These are phyloP conservation scores for Gautieria morchelliformis DNA, from an alignment of 768 basidiomycete genomes.

Conservation along the genomic window DNA sequence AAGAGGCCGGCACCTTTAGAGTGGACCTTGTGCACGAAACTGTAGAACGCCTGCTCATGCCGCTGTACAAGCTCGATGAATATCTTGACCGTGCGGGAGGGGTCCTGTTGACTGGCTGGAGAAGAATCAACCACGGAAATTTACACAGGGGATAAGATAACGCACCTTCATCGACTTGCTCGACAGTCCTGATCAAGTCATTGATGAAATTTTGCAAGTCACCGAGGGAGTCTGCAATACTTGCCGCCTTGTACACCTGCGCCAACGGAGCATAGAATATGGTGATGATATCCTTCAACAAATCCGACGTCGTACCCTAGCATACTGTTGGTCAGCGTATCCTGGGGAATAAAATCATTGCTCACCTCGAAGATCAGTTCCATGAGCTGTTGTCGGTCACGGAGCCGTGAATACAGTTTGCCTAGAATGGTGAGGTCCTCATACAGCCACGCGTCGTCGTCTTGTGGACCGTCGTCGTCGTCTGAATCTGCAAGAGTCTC, in stretches of 20 bases:
- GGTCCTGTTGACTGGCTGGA: constrained; percentile 74
- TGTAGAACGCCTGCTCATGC: constrained; percentile 93
- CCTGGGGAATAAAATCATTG: neutral
- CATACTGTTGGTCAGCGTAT: neutral
- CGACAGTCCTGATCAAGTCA: constrained; percentile 91
- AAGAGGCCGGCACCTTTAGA: constrained; percentile 93
- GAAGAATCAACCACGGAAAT: neutral
- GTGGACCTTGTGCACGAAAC: constrained; percentile 97
- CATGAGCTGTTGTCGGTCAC: constrained; percentile 88
- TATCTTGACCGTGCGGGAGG: constrained; percentile 76
- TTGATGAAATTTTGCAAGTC: constrained; percentile 93
- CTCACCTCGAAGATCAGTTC: constrained; percentile 89
- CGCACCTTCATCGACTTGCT: constrained; percentile 82
- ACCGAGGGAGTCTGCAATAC: constrained; percentile 85
- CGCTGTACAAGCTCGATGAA: constrained; percentile 91
- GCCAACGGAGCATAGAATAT: constrained; percentile 97
- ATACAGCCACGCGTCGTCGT: constrained; percentile 94
- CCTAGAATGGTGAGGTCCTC: constrained; percentile 82
- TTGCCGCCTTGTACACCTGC: constrained; percentile 95
- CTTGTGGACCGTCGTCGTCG: constrained; percentile 84
- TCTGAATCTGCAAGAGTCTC: constrained; percentile 70
- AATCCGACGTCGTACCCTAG: constrained; percentile 88
- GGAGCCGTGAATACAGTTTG: constrained; percentile 65
- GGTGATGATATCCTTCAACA: constrained; percentile 96
- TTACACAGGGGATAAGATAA: constrained; percentile 8